These are phyloP conservation scores for Cladophialophora psammophila DNA, from an alignment of 2,329 filamentous ascomycete genomes.

Conservation along the genomic window DNA sequence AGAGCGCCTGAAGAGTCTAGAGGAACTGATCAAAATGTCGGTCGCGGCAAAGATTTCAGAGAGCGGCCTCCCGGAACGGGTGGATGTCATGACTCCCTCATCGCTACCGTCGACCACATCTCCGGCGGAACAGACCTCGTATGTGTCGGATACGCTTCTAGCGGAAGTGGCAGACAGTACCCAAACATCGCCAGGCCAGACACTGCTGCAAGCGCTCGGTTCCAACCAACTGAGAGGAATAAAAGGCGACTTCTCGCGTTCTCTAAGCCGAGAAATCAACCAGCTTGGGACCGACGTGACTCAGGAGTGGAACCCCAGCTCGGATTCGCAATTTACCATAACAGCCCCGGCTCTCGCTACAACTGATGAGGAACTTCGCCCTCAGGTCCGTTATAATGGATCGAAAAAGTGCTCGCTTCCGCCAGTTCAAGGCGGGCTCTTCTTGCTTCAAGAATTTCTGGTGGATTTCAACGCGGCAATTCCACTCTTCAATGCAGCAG, in stretches of 20 bases:
- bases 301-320: constrained; percentile 10
- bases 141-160: constrained; percentile 1
- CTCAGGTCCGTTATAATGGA: constrained; percentile 20
- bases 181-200: constrained; percentile 8
- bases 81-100: constrained; percentile 81
- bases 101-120: constrained; percentile 76
- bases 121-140: constrained; percentile 35
- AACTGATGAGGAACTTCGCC: constrained; percentile 20
- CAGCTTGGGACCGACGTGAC: constrained; percentile 9
- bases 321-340: constrained; percentile 7
- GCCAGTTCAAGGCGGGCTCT: constrained; percentile 82
- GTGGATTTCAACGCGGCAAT: constrained; percentile 99
- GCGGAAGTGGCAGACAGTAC: not conserved
- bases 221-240: not conserved
- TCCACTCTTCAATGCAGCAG: constrained; percentile 93
- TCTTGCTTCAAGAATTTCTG: constrained; percentile 89
- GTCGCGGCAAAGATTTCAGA: constrained; percentile 57
- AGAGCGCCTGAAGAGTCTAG: constrained; percentile 92
- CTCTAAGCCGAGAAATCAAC: not conserved
- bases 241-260: not conserved
- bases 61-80: constrained; percentile 81
- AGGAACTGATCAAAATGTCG: constrained; percentile 79
- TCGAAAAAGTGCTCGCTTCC: constrained; percentile 63
- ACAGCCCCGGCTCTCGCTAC: not conserved
- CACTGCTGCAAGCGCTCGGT: constrained; percentile 16